Base-by-base conservation (phyloP, 495 filamentous ascomycete species). In the Copromyces sp. region DNA sequence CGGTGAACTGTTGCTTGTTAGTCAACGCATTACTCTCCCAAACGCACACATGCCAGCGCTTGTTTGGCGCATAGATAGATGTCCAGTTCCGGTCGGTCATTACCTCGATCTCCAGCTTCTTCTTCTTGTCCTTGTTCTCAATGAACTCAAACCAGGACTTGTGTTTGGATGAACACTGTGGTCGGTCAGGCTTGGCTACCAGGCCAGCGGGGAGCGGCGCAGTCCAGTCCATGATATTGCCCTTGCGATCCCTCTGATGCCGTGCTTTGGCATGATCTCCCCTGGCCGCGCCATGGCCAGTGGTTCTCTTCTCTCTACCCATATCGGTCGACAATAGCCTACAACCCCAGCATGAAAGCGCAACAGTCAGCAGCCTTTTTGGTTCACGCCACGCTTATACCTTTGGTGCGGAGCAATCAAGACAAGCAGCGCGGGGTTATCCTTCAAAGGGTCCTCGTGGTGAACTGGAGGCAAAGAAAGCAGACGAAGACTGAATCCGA, bases 91-190 rank as follows among this genome's bases (percentile, higher is more conserved):
- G 53, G 53, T 65, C 68, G 68, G 42, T 41, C 41, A 70, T 72
- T 78, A 86, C 84, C 84, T 85, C 70, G 74, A 80, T 84, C 74
- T 86, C 84, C 72, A 86, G 75, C 73, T 86, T 88, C 77, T 86
- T 86, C 78, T 89, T 88, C 80, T 85, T 87, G 68, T 87, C 83
- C 65, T 81, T 80, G 72, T 88, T 89, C 71, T 87, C 84, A 68
- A 87, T 81, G 61, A 85, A 82, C 75, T 89, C 87, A 72, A 85
- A 87, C 68, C 83, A 86, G 14, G 86, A 82, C 75, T 85, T 83
- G 75, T 87, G 82, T 74, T 85, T 87, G 68, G 82, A 79, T 68
- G 80, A 86, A 16, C 80, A 72, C 47, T 73, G 68, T n/a, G 81
- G 81, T 42, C 68, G 69, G 42, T 78, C 78, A 29, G 70, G 79